Evolutionary conservation across 75 land plant genomes (phyloP), one percentile per base, ranked within the genome.

Genomic region (Sequoiadendron giganteum): DNA sequence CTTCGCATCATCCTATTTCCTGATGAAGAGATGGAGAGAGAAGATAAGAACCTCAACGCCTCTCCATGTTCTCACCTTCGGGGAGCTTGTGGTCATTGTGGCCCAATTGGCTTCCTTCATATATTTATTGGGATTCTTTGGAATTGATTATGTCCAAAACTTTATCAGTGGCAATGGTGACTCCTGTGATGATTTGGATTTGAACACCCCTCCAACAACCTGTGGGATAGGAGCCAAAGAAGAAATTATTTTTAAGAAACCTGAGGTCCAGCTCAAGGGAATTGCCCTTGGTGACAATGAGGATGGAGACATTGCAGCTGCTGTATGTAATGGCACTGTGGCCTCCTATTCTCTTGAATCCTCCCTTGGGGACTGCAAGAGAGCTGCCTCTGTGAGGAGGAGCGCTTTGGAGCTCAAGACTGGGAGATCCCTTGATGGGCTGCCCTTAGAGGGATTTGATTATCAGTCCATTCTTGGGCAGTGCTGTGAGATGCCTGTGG

Each of bases 401-500:
- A 90, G 88, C 54, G 96, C 96, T 6, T 68, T 93, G 81, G 87
- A 93, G 91, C 85, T 90, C 85, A 78, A 58, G 10, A 92, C 96
- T 8, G 91, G 92, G 56, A 91, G 90, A 56, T 90, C 94, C 9
- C 79, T 96, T 61, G 90, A 93, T 19, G 96, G 95, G 43, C 86
- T 96, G 84, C 96, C 96, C 10, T n/a, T 95, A 3, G 93, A 92
- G 15, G 96, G 96, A 32, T 92, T 96, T 85, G 93, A 96, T 58
- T 96, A 96, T 87, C 86, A 79, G 40, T 90, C 92, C 25, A 92
- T 96, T 34, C 81, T 94, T 10, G 97, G 97, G 45, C 95, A 94
- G 86, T 96, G 97, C 89, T 96, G 97, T 54, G 97, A 96, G 91
- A 88, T 96, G 95, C 94, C 95, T 25, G 87, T 96, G 14, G 97